Evolutionary conservation across 176 grass and related monocot species (phyloP).

Genomic region (Rhynchospora tenuis): DNA sequence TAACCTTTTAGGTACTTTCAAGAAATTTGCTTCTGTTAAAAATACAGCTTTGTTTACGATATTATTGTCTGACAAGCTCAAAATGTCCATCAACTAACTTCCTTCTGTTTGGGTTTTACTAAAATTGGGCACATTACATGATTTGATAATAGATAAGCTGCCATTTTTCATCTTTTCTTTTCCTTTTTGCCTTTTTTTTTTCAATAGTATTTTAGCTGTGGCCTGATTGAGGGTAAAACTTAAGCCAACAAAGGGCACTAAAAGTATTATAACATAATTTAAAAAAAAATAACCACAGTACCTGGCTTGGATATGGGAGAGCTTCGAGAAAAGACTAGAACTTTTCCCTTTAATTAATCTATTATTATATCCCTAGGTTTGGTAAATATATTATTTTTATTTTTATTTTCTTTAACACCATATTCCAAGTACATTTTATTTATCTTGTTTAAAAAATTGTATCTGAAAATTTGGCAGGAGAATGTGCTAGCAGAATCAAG

Average conservation of each 20-base stretch:
- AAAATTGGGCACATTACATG: background rate
- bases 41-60: background rate
- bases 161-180: background rate
- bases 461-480: conserved; percentile 35
- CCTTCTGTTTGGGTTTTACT: background rate
- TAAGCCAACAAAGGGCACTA: background rate
- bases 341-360: background rate
- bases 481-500: conserved; percentile 95
- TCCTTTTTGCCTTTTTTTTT: background rate
- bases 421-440: conserved; percentile 2
- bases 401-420: background rate
- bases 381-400: background rate
- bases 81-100: background rate
- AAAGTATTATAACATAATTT: background rate
- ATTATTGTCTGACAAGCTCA: too few species aligned
- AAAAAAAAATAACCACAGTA: background rate
- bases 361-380: background rate
- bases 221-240: background rate
- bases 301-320: background rate
- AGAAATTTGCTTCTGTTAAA: background rate
- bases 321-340: background rate
- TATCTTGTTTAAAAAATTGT: background rate
- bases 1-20: background rate
- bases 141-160: background rate
- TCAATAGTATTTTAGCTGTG: background rate